Evolutionary conservation across 768 basidiomycete genomes (phyloP).

Genomic region (Daedaleopsis sinensis): DNA sequence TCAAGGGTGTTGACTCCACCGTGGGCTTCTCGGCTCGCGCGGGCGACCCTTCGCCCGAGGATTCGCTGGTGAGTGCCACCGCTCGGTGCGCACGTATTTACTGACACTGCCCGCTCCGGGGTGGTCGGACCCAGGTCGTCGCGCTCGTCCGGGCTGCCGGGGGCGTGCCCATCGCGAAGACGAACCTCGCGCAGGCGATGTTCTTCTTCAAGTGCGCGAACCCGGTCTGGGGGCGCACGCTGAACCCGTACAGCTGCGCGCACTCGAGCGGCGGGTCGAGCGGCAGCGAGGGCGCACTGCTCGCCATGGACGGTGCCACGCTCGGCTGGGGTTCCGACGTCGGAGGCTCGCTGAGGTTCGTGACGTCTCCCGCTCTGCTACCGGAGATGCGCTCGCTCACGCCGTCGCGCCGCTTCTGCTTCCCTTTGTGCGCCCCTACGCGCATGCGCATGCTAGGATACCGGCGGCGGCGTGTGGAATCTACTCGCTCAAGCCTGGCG

Average conservation of each 20-base stretch:
- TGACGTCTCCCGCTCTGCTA: not conserved
- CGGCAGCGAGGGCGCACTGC: conserved; percentile 80
- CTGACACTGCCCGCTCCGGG: not conserved
- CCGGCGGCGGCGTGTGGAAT: conserved; percentile 79
- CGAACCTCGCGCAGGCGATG: conserved; percentile 91
- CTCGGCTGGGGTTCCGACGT: conserved; percentile 82
- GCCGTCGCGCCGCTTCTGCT: not conserved
- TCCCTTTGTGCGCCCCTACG: not conserved
- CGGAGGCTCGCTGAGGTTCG: conserved; percentile 66
- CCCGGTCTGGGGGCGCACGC: conserved; percentile 73
- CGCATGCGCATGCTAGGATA: conserved; percentile 45
- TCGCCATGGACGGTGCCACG: conserved; percentile 77
- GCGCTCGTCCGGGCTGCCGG: conserved; percentile 64
- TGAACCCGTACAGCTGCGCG: conserved; percentile 60
- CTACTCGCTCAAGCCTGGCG: conserved; percentile 74
- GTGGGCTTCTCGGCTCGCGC: conserved; percentile 71
- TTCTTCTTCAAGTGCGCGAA: conserved; percentile 83
- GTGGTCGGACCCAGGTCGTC: conserved; percentile 48
- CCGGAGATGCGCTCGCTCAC: not conserved
- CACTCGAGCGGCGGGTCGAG: conserved; percentile 70
- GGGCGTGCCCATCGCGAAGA: conserved; percentile 82
- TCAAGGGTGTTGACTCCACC: conserved; percentile 61
- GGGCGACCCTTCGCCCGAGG: conserved; percentile 55
- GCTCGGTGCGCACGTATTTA: not conserved
- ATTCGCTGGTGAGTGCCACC: conserved; percentile 58